A percentile compares a stretch with the other conserved stretches of the same genome.
These are phyloP conservation scores for Ceratobasidium sp. DNA, from an alignment of 1,284 basidiomycete species.

Conservation along the genomic window DNA sequence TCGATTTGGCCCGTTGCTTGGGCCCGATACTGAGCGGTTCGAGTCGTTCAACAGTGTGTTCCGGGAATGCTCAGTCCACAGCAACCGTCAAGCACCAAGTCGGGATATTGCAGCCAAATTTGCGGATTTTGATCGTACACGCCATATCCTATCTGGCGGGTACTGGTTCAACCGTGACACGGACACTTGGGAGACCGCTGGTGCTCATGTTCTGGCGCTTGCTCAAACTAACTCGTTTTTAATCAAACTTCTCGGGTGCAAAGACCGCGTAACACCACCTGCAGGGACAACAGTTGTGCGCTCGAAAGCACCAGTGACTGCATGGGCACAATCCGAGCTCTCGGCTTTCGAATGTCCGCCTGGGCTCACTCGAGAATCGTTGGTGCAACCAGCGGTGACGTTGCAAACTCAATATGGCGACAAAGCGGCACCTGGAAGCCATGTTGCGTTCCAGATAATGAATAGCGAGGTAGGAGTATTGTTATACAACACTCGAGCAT, in stretches of 20 bases:
- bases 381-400: background rate
- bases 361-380: background rate
- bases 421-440: background rate
- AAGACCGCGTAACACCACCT: background rate
- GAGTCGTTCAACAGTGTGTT: constrained; percentile 48
- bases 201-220: background rate
- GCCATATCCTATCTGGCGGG: constrained; percentile 49
- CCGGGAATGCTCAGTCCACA: constrained; percentile 44
- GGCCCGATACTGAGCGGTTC: constrained; percentile 38
- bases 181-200: background rate
- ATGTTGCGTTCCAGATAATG: background rate
- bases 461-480: background rate
- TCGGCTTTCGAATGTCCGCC: background rate
- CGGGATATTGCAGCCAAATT: constrained; percentile 45
- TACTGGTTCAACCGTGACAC: constrained; percentile 26
- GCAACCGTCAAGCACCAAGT: constrained; percentile 50
- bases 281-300: background rate
- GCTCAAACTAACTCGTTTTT: background rate
- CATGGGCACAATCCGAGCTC: background rate
- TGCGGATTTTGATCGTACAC: constrained; percentile 28
- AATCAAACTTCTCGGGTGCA: background rate
- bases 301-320: background rate
- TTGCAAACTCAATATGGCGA: background rate
- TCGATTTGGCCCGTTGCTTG: constrained; percentile 46
- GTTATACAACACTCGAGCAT: too few species aligned